phyloP scores from a whole-genome alignment of 495 filamentous ascomycete genomes.

The Hyphodiscus hymeniophilus region DNA sequence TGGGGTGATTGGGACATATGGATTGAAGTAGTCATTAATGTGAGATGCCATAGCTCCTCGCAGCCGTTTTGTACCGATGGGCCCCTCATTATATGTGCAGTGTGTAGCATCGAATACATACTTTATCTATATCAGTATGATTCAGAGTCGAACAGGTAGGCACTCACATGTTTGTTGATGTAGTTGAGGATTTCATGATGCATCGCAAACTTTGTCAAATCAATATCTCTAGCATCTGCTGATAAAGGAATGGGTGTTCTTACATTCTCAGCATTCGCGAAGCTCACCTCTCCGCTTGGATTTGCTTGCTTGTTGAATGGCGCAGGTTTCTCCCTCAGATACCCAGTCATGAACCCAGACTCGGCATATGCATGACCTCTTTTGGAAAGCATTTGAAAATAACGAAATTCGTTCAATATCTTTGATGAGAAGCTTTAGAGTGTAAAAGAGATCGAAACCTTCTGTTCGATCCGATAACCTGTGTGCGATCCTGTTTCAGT shows the following conservation, averaged over 20 bases:
- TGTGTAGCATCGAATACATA: background rate
- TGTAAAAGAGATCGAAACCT: too few relatives aligned
- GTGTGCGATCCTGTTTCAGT: too few relatives aligned
- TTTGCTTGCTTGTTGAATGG: background rate
- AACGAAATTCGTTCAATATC: too few relatives aligned
- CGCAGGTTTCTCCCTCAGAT: too few relatives aligned
- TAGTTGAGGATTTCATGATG: background rate
- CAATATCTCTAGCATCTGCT: background rate
- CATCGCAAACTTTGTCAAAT: background rate
- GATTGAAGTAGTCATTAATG: constrained; percentile 36
- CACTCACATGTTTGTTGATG: background rate
- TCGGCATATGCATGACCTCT: too few relatives aligned
- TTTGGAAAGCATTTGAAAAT: too few relatives aligned
- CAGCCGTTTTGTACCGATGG: background rate
- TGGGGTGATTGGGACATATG: constrained; percentile 27
- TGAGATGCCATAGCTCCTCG: constrained; percentile 30
- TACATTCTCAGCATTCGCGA: background rate
- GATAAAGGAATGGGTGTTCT: background rate
- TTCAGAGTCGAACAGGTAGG: background rate
- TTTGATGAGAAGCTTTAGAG: too few relatives aligned
- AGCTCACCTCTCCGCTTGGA: background rate
- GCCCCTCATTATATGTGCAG: background rate
- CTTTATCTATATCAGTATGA: background rate
- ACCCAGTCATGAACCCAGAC: too few relatives aligned
- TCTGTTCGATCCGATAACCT: too few relatives aligned